Percentiles rank a stretch among this genome's conserved stretches.
These are phyloP conservation scores for Diplodia corticola DNA, from an alignment of 2,329 filamentous ascomycete genomes.

Conservation along the genomic window DNA sequence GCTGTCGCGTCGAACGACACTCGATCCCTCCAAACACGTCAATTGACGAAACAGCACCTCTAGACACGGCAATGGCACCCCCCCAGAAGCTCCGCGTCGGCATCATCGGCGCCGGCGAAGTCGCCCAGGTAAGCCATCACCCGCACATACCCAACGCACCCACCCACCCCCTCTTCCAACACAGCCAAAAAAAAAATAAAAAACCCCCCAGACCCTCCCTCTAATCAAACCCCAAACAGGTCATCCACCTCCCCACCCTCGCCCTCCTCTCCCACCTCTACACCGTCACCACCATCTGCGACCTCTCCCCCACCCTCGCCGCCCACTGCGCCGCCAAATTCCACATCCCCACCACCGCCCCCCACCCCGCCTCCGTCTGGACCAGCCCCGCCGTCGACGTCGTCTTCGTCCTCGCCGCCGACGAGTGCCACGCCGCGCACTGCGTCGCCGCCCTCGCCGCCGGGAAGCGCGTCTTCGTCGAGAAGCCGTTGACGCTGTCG, in stretches of 20 bases:
- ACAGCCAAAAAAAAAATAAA: no score
- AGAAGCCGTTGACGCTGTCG: constrained; percentile 59
- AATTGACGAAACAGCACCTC: not conserved
- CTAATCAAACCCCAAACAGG: not conserved
- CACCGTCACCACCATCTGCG: constrained; percentile 53
- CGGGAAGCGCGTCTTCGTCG: constrained; percentile 59
- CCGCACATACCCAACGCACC: not conserved
- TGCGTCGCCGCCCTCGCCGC: constrained; percentile 54
- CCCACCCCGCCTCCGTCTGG: constrained; percentile 48
- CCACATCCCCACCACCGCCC: constrained; percentile 38
- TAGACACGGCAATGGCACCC: not conserved
- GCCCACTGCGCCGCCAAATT: constrained; percentile 44
- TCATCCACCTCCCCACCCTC: constrained; percentile 25
- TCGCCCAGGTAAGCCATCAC: constrained; percentile 14
- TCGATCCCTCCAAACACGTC: not conserved
- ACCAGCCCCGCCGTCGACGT: constrained; percentile 50
- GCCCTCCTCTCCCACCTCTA: constrained; percentile 47
- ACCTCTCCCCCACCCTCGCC: constrained; percentile 49
- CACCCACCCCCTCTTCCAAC: not conserved
- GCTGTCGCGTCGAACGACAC: not conserved
- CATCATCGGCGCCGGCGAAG: constrained; percentile 23
- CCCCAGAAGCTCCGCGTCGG: constrained; percentile 20
- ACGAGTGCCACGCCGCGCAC: constrained; percentile 58
- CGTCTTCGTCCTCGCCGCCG: constrained; percentile 55
- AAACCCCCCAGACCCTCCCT: no score